These are phyloP conservation scores for Lipomyces kockii DNA, from an alignment of 805 yeast species.

Conservation along the genomic window DNA sequence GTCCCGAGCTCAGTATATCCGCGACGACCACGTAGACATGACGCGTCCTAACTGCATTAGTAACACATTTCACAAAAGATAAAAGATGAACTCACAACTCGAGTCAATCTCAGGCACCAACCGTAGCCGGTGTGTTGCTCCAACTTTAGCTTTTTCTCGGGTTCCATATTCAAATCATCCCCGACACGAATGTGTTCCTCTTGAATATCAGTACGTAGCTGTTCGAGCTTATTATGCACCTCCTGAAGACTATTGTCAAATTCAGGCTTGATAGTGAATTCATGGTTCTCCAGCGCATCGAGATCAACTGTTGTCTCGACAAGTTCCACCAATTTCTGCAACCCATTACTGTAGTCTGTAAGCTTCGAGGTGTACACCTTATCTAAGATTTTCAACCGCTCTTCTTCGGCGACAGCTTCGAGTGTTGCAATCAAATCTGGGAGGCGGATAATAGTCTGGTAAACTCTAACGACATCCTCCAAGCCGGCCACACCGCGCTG, in stretches of 20 bases:
- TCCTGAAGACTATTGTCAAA: slow-evolving; percentile 76
- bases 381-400: slow-evolving; percentile 49
- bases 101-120: slow-evolving; percentile 91
- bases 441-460: slow-evolving; percentile 72
- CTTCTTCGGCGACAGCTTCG: slow-evolving; percentile 48
- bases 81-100: slow-evolving; percentile 46
- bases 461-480: slow-evolving; percentile 88
- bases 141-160: slow-evolving; percentile 84
- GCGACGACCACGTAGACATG: slow-evolving; percentile 61
- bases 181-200: slow-evolving; percentile 66
- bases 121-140: slow-evolving; percentile 89
- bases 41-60: slow-evolving; percentile 62
- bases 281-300: slow-evolving; percentile 77
- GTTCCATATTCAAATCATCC: slow-evolving; percentile 76
- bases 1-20: slow-evolving; percentile 82
- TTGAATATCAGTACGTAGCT: slow-evolving; percentile 59
- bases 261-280: slow-evolving; percentile 84
- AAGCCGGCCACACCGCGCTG: slow-evolving; percentile 59
- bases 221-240: slow-evolving; percentile 62
- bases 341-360: slow-evolving; percentile 53
- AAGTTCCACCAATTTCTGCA: slow-evolving; percentile 75
- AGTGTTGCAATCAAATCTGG: slow-evolving; percentile 70
- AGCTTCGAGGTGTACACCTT: slow-evolving; percentile 65
- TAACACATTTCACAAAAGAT: background rate
- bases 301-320: slow-evolving; percentile 93